Evolutionary conservation across 1,284 basidiomycete species (phyloP).

Genomic region (Blastosporella zonata): DNA sequence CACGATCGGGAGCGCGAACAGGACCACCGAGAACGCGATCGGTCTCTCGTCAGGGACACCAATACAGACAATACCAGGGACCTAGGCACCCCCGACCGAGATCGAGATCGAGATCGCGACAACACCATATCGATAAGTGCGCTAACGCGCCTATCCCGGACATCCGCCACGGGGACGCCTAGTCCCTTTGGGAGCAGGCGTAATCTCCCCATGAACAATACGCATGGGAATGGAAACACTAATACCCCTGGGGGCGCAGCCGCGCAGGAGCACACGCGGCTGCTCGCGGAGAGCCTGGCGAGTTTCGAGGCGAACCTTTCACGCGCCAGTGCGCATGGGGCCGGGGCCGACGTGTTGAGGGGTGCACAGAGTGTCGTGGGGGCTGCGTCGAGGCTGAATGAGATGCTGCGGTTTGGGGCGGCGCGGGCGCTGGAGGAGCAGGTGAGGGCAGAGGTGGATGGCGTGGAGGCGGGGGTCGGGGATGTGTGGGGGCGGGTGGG

Average conservation of each 20-base stretch:
- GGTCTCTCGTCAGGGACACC: not conserved
- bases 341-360: slow-evolving; percentile 53
- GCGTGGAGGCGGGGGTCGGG: slow-evolving; percentile 32
- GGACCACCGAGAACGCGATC: not conserved
- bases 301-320: slow-evolving; percentile 67
- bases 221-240: too few species aligned
- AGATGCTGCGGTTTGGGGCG: slow-evolving; percentile 51
- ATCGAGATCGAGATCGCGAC: too few species aligned
- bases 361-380: slow-evolving; percentile 62
- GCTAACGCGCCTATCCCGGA: not conserved
- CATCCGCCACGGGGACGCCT: slow-evolving; percentile 14
- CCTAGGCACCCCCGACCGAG: not conserved
- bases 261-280: slow-evolving; percentile 58
- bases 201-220: slow-evolving; percentile 5
- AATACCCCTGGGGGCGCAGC: too few species aligned
- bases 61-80: not conserved
- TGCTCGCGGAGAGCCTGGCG: slow-evolving; percentile 65
- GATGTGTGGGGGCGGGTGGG: slow-evolving; percentile 69
- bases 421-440: slow-evolving; percentile 62
- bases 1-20: not conserved
- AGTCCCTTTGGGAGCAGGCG: slow-evolving; percentile 30
- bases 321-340: slow-evolving; percentile 36
- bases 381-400: slow-evolving; percentile 62
- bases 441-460: slow-evolving; percentile 68
- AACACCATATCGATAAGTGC: not conserved